Conservation (phyloP, 139 green algal species). For the Coccomyxa sp. region DNA sequence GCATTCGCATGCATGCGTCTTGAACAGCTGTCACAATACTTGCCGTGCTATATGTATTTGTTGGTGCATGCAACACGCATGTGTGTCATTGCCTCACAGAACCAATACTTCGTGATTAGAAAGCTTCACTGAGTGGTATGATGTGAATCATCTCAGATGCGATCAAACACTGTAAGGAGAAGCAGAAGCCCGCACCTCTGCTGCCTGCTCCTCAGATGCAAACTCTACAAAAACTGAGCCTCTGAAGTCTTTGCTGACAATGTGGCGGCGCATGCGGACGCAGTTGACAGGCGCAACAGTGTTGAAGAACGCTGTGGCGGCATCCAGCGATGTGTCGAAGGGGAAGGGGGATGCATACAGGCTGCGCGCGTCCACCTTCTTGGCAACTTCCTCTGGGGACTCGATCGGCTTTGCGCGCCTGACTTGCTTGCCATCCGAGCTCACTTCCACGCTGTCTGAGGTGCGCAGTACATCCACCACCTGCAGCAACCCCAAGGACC, state of each 20-base stretch:
- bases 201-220: conserved; percentile 38
- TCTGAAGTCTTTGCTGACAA: conserved; percentile 75
- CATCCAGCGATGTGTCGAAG: conserved; percentile 54
- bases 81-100: background rate
- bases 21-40: too few relatives aligned
- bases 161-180: too few relatives aligned
- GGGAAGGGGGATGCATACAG: conserved; percentile 79
- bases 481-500: background rate
- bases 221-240: conserved; percentile 83
- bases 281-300: conserved; percentile 35
- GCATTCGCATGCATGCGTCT: too few relatives aligned
- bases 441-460: conserved; percentile 22
- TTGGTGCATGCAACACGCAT: too few relatives aligned
- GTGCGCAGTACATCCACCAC: conserved; percentile 27
- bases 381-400: background rate
- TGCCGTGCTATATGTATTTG: too few relatives aligned
- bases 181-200: background rate
- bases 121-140: background rate
- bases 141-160: background rate
- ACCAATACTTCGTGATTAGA: background rate
- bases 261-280: conserved; percentile 75
- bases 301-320: conserved; percentile 27
- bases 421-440: conserved; percentile 40
- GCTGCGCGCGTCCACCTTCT: conserved; percentile 31
- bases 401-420: conserved; percentile 19